These are phyloP conservation scores for Cladophialophora bantiana DNA, from an alignment of 2,329 filamentous ascomycete genomes.

Conservation along the genomic window DNA sequence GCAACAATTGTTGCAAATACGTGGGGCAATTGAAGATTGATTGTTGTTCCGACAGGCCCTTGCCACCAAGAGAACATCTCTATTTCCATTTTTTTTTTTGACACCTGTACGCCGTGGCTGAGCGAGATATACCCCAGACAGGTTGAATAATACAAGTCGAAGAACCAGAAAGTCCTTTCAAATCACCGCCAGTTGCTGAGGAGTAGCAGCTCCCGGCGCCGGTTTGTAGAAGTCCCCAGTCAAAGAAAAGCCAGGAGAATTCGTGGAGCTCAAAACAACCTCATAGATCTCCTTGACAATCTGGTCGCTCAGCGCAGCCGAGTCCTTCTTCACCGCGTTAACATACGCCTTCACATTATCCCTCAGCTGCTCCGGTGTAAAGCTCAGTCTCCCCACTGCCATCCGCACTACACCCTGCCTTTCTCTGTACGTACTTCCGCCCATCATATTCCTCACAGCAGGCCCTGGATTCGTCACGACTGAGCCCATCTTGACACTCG, in stretches of 20 bases:
- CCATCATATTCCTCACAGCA: conserved; percentile 81
- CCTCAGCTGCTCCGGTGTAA: conserved; percentile 84
- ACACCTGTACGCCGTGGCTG: conserved; percentile 19
- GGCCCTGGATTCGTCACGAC: conserved; percentile 79
- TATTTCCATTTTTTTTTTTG: neutral
- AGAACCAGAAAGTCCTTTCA: conserved; percentile 6
- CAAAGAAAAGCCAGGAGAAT: conserved; percentile 84
- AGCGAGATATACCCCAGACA: conserved; percentile 46
- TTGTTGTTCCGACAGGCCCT: neutral
- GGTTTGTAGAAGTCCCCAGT: conserved; percentile 71
- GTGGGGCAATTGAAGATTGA: conserved; percentile 31
- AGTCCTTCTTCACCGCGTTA: conserved; percentile 77
- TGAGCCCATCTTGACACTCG: conserved; percentile 83
- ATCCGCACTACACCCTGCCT: conserved; percentile 81
- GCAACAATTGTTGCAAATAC: conserved; percentile 36
- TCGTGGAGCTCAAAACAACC: conserved; percentile 80
- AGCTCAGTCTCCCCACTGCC: conserved; percentile 88
- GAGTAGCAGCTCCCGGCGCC: conserved; percentile 25
- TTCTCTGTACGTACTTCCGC: conserved; percentile 87
- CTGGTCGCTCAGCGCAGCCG: conserved; percentile 66
- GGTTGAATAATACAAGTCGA: neutral
- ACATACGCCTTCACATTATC: conserved; percentile 83
- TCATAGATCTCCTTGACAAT: conserved; percentile 74
- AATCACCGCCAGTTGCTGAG: conserved; percentile 28
- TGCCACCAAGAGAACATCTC: neutral